Conservation (phyloP, 495 filamentous ascomycete genomes). For the Talaromyces wortmannii region DNA sequence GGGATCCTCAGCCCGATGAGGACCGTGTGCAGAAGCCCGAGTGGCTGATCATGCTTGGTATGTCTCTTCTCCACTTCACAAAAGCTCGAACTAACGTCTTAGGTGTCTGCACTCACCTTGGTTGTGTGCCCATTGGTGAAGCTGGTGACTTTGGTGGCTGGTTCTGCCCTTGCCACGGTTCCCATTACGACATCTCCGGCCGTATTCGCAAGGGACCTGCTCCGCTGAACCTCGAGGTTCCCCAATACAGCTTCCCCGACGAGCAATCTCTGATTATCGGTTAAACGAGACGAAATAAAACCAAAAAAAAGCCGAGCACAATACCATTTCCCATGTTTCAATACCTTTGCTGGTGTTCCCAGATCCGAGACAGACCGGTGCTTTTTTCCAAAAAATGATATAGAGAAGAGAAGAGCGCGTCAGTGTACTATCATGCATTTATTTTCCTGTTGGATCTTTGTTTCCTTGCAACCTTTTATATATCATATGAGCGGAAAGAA, state of each 20-base stretch:
- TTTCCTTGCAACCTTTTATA: too few relatives aligned
- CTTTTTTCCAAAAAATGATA: background rate
- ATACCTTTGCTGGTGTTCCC: background rate
- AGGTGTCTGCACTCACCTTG: slow-evolving; percentile 98
- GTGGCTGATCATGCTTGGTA: slow-evolving; percentile 98
- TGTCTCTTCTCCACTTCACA: slow-evolving; percentile 9
- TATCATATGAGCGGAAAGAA: too few relatives aligned
- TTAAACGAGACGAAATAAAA: slow-evolving; percentile 31
- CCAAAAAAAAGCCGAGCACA: background rate
- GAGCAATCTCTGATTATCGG: slow-evolving; percentile 75
- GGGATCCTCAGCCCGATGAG: slow-evolving; percentile 85
- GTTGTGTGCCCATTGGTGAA: slow-evolving; percentile 98
- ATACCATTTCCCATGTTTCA: slow-evolving; percentile 1
- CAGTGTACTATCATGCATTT: background rate
- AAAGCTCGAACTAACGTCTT: background rate
- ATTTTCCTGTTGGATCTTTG: background rate
- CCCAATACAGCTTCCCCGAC: slow-evolving; percentile 78
- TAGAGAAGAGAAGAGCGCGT: slow-evolving; percentile 3
- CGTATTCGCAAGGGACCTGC: slow-evolving; percentile 93
- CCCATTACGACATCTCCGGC: slow-evolving; percentile 99
- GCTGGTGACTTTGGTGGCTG: slow-evolving; percentile 96
- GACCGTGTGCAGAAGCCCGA: slow-evolving; percentile 97
- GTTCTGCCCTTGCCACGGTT: slow-evolving; percentile 99
- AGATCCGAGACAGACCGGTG: background rate
- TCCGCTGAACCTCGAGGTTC: slow-evolving; percentile 94